phyloP scores from a whole-genome alignment of 2,329 filamentous ascomycete species.

The Hansfordia pulvinata region DNA sequence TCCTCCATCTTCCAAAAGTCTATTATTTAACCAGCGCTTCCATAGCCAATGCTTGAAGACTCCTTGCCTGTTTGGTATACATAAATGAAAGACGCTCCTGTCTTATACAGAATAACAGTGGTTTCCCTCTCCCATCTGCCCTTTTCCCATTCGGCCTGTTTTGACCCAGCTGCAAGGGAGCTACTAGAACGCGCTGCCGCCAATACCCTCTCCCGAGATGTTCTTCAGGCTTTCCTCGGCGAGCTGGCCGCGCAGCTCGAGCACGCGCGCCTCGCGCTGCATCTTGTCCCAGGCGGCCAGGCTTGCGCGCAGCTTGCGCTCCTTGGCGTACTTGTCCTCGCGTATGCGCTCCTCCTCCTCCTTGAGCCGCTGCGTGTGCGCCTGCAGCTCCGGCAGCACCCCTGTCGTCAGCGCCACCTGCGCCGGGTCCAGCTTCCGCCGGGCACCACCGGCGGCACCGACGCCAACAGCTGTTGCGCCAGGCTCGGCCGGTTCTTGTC shows the following conservation, averaged over 20 bases:
- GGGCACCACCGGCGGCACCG: constrained; percentile 35
- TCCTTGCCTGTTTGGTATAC: neutral
- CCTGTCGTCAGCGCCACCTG: constrained; percentile 29
- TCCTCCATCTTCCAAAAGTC: too few relatives aligned
- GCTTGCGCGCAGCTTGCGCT: constrained; percentile 39
- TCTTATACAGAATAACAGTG: too few relatives aligned
- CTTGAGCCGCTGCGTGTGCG: constrained; percentile 37
- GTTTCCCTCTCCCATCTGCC: too few relatives aligned
- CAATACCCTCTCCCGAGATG: constrained; percentile 39
- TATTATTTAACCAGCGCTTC: too few relatives aligned
- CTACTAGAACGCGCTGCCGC: constrained; percentile 37
- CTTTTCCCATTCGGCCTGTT: neutral
- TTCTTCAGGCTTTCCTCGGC: constrained; percentile 43
- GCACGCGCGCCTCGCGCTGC: constrained; percentile 37
- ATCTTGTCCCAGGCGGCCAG: constrained; percentile 39
- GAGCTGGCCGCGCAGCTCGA: constrained; percentile 41
- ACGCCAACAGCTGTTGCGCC: constrained; percentile 36
- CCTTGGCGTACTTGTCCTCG: constrained; percentile 35
- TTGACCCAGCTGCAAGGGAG: neutral
- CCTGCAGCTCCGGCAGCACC: constrained; percentile 37
- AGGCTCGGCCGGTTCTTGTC: constrained; percentile 26
- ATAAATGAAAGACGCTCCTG: too few relatives aligned
- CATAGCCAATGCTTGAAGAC: too few relatives aligned
- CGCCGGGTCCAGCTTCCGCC: constrained; percentile 40
- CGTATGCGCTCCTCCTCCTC: constrained; percentile 45